These are phyloP conservation scores for Cordyceps militaris DNA, from an alignment of 2,329 filamentous ascomycete genomes.

Conservation along the genomic window DNA sequence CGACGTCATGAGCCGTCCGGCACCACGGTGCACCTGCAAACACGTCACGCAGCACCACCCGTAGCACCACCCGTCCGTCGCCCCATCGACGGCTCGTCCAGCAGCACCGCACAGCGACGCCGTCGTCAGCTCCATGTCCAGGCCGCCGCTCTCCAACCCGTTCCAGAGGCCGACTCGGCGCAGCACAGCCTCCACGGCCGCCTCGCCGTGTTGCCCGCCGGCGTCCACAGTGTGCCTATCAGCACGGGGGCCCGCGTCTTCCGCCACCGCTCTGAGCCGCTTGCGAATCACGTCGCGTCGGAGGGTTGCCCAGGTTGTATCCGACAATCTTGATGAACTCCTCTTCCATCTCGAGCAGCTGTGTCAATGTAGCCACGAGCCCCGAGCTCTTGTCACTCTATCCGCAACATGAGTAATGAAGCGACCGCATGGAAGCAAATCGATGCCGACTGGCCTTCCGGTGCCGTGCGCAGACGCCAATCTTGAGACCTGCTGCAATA, in stretches of 20 bases:
- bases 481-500: constrained; percentile 28
- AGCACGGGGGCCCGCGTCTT: constrained; percentile 47
- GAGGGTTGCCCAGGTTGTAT: constrained; percentile 26
- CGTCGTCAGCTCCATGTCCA: constrained; percentile 27
- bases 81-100: constrained; percentile 22
- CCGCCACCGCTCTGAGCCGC: constrained; percentile 38
- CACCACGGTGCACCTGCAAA: constrained; percentile 6
- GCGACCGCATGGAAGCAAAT: no score
- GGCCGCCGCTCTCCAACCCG: constrained; percentile 30
- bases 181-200: constrained; percentile 36
- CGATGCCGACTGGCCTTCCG: constrained; percentile 23
- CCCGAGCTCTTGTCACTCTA: constrained; percentile 26
- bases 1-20: constrained; percentile 10
- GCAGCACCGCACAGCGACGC: constrained; percentile 30
- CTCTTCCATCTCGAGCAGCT: constrained; percentile 36
- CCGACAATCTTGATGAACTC: constrained; percentile 39
- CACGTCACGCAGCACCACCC: not conserved
- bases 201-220: constrained; percentile 27
- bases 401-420: not conserved
- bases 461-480: constrained; percentile 39
- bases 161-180: constrained; percentile 37
- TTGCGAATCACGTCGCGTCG: constrained; percentile 19
- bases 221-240: constrained; percentile 42
- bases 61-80: not conserved
- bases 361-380: constrained; percentile 38